Conservation (phyloP, 2,329 filamentous ascomycete genomes). For the Colletotrichum neosansevieriae region DNA sequence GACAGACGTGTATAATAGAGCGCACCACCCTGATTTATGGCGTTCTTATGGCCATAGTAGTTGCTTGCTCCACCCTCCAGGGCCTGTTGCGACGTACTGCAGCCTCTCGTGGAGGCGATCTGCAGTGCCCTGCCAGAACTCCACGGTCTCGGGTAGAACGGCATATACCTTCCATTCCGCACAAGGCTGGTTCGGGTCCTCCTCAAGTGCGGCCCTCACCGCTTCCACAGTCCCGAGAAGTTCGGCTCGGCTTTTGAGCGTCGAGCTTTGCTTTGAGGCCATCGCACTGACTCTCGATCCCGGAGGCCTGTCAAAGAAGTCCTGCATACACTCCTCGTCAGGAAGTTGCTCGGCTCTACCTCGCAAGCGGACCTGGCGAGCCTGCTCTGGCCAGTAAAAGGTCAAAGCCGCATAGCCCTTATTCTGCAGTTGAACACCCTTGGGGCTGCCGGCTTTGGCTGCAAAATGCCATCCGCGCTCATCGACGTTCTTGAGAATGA, state of each 20-base stretch:
- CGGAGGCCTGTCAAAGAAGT: background rate
- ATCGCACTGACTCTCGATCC: background rate
- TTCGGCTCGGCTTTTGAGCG: rapidly evolving
- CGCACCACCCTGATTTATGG: too few species aligned
- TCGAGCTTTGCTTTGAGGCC: background rate
- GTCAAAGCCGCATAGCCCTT: background rate
- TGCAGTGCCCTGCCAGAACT: slow-evolving; percentile 1
- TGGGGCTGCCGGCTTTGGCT: background rate
- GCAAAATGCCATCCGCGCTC: slow-evolving; percentile 1
- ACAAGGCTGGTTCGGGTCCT: background rate
- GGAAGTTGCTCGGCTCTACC: background rate
- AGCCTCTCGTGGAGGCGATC: background rate
- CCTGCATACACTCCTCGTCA: background rate
- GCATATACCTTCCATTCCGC: background rate
- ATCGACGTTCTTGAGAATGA: background rate
- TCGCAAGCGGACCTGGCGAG: background rate
- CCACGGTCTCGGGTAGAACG: background rate
- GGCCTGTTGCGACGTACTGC: rapidly evolving
- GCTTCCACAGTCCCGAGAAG: background rate
- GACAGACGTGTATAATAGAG: too few species aligned
- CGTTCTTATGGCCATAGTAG: background rate
- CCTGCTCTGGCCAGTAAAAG: background rate
- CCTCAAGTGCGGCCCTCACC: background rate
- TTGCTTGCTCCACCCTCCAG: background rate
- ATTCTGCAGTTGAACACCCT: background rate